Conservation (phyloP, 2,329 filamentous ascomycete genomes). For the Penicillium sp. region DNA sequence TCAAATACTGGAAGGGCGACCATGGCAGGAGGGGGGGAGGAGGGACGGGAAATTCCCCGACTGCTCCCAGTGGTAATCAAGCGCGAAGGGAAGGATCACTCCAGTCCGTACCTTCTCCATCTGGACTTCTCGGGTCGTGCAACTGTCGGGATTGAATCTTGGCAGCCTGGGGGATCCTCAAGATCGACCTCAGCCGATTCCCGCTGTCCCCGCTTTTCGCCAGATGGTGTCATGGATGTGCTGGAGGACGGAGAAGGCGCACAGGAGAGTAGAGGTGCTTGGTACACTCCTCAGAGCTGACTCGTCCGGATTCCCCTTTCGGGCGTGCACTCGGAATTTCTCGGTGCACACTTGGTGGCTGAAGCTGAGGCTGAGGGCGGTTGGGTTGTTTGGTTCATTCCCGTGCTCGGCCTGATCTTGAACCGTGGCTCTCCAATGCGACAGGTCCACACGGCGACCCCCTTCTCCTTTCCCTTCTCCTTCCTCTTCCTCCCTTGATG, state of each 20-base stretch:
- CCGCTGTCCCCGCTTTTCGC: conserved; percentile 3
- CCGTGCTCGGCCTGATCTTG: too few relatives aligned
- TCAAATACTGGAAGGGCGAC: conserved; percentile 23
- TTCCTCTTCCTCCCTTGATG: conserved; percentile 8
- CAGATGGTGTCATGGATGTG: conserved; percentile 8
- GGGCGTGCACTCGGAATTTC: conserved; percentile 14
- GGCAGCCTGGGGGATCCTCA: conserved; percentile 12
- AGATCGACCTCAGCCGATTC: conserved; percentile 9
- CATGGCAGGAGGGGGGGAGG: conserved; percentile 1
- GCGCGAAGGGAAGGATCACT: too few relatives aligned
- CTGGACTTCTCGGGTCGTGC: not conserved
- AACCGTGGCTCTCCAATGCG: conserved; percentile 13
- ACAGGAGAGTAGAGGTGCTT: too few relatives aligned
- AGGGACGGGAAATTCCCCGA: conserved; percentile 16
- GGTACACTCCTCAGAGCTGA: too few relatives aligned
- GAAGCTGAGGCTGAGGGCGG: too few relatives aligned
- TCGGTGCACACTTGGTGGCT: conserved; percentile 15
- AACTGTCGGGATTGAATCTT: conserved; percentile 1
- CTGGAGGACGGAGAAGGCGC: too few relatives aligned
- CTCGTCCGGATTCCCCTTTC: too few relatives aligned
- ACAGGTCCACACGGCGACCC: conserved; percentile 11
- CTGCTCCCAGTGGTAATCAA: conserved; percentile 9
- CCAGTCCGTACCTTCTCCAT: too few relatives aligned
- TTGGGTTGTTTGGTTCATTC: too few relatives aligned
- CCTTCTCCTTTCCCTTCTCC: not conserved